phyloP scores from a whole-genome alignment of 2,329 filamentous ascomycete genomes.

The Ustulina deusta region DNA sequence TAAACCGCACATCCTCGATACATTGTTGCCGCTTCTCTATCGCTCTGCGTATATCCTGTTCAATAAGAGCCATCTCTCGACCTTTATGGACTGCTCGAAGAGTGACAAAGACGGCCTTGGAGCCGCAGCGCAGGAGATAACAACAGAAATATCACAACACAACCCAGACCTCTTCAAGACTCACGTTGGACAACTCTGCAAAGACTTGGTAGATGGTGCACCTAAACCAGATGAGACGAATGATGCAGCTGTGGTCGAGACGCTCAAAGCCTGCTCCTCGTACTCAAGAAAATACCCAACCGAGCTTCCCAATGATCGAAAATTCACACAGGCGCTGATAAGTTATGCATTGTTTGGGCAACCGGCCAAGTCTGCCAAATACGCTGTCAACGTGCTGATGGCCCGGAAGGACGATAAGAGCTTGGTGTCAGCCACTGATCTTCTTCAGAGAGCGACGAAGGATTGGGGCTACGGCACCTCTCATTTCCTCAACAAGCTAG shows the following conservation, averaged over 20 bases:
- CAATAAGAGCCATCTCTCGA: conserved; percentile 92
- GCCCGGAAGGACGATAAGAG: conserved; percentile 79
- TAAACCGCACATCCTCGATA: conserved; percentile 77
- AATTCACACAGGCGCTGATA: conserved; percentile 83
- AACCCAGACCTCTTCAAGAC: conserved; percentile 93
- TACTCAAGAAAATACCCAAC: conserved; percentile 88
- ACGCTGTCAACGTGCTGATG: conserved; percentile 91
- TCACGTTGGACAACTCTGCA: conserved; percentile 91
- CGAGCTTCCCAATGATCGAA: conserved; percentile 84
- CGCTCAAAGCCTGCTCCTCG: conserved; percentile 91
- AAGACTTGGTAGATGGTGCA: conserved; percentile 82
- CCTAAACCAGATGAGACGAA: conserved; percentile 77
- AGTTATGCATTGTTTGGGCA: conserved; percentile 85
- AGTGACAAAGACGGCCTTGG: conserved; percentile 84
- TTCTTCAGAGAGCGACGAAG: conserved; percentile 80
- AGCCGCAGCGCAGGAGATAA: conserved; percentile 83
- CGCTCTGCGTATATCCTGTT: conserved; percentile 86
- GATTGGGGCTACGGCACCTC: conserved; percentile 78
- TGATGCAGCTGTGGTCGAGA: conserved; percentile 82
- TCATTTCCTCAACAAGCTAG: conserved; percentile 80
- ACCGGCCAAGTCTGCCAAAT: conserved; percentile 87
- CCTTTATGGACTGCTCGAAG: conserved; percentile 88
- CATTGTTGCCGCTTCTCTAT: conserved; percentile 84
- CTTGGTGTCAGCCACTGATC: conserved; percentile 84
- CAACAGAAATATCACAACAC: conserved; percentile 90